Base-by-base conservation (phyloP, 176 grass and related monocot species). In the Carex cristatella region DNA sequence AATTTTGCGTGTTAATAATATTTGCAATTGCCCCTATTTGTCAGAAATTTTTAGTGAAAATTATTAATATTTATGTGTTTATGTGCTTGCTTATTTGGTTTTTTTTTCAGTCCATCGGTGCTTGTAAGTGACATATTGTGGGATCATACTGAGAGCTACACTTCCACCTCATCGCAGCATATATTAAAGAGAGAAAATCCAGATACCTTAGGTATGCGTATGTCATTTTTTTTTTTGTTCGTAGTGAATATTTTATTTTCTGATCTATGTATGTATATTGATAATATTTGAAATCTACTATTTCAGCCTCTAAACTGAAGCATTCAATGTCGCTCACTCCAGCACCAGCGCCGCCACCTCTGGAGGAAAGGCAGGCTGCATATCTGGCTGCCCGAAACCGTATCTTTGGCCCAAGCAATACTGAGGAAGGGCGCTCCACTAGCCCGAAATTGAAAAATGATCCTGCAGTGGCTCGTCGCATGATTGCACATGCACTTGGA, bases 401-500 rank as follows among this genome's bases (percentile, higher is more conserved):
- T 23, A 97, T 97, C 16, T 97, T 97, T 86, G 87, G 90, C 80
- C 10, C 56, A 1, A 62, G 89, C 57, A 61, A 70, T 42, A 15
- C 77, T 73, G 55, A 85, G 54, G 82, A 77, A 87, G 88, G 75
- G 61, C 83, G 87, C 76, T 69, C 31, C 14, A 66, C 48, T 81
- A 70, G 27, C 13, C 68, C 70, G 42, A 97, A 88, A 86, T 62
- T 84, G 72, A 86, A 89, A 57, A 88, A 85, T 73, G 87, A 91
- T 83, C 92, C 92, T 49, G 82, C 82, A n/a, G 93, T 92, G 66
- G 96, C 93, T 88, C 87, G 83, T 70, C 84, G 96, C 53, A 98
- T 98, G 96, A 98, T 98, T 9, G 91, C 93, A 9, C 96, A 98
- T 57, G 96, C 96, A 35, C 96, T 98, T 46, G 93, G 96, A 67